Conservation (phyloP, 2,329 filamentous ascomycete species). For the Beauveria pseudobassiana region DNA sequence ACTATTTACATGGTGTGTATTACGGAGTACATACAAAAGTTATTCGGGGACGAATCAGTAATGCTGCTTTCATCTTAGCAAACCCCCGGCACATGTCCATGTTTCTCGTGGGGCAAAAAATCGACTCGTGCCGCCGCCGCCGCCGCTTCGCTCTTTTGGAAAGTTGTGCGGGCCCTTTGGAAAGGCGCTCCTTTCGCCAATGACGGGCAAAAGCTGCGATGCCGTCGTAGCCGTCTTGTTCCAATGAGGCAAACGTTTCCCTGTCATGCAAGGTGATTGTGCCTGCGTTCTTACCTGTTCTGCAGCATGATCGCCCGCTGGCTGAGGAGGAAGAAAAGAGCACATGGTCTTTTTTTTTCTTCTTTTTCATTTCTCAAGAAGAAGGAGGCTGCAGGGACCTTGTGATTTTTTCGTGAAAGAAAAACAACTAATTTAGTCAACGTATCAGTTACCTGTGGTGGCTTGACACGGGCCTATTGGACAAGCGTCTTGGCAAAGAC, state of each 20-base stretch:
- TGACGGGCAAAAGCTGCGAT: not conserved
- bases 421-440: not conserved
- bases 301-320: not conserved
- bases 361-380: no score
- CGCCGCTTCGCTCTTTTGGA: no score
- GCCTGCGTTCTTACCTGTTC: not conserved
- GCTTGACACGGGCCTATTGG: no score
- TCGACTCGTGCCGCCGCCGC: not conserved
- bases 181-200: not conserved
- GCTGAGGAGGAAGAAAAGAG: not conserved
- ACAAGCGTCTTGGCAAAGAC: not conserved
- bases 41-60: no score
- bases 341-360: not conserved
- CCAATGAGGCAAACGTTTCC: not conserved
- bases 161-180: not conserved
- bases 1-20: no score
- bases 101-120: no score
- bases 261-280: not conserved
- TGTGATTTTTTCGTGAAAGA: not conserved
- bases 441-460: no score
- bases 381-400: not conserved
- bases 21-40: no score
- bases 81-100: not conserved
- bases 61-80: no score
- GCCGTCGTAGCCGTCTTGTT: conserved; percentile 5